phyloP scores from a whole-genome alignment of 2,329 filamentous ascomycete genomes.

The Colletotrichum sp. region DNA sequence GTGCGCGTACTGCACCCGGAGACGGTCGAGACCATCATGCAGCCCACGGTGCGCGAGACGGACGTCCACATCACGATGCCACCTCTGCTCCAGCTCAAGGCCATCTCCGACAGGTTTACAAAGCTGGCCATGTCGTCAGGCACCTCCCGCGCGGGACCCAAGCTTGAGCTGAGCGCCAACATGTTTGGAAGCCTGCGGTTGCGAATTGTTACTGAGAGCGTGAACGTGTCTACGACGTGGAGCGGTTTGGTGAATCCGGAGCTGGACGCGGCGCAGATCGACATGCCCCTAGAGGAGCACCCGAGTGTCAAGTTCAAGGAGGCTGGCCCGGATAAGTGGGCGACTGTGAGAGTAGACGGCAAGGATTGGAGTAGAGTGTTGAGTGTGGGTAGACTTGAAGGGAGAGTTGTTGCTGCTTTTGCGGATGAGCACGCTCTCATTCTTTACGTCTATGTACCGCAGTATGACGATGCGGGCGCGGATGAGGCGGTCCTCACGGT shows the following conservation, averaged over 20 bases:
- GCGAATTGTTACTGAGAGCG: conserved; percentile 80
- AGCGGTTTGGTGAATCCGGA: conserved; percentile 85
- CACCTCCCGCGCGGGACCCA: conserved; percentile 47
- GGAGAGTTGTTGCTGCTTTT: conserved; percentile 91
- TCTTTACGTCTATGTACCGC: conserved; percentile 80
- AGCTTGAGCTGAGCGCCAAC: conserved; percentile 88
- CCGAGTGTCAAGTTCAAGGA: conserved; percentile 81
- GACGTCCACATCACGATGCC: conserved; percentile 95
- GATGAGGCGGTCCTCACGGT: conserved; percentile 81
- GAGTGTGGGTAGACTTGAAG: conserved; percentile 87
- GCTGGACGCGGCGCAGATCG: conserved; percentile 78
- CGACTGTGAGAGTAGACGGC: conserved; percentile 88
- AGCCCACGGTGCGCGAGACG: conserved; percentile 87
- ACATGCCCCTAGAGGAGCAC: conserved; percentile 76
- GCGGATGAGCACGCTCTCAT: conserved; percentile 81
- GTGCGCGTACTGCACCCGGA: conserved; percentile 85
- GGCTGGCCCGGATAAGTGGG: conserved; percentile 83
- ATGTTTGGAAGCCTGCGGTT: conserved; percentile 90
- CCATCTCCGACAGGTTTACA: conserved; percentile 94
- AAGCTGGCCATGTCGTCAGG: conserved; percentile 70
- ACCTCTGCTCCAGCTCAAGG: conserved; percentile 85
- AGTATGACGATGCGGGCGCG: conserved; percentile 67
- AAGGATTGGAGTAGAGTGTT: conserved; percentile 95
- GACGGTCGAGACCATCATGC: conserved; percentile 90
- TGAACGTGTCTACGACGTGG: conserved; percentile 88